Conservation (phyloP, 2,329 filamentous ascomycete species). For the Tolypocladium nubicola region DNA sequence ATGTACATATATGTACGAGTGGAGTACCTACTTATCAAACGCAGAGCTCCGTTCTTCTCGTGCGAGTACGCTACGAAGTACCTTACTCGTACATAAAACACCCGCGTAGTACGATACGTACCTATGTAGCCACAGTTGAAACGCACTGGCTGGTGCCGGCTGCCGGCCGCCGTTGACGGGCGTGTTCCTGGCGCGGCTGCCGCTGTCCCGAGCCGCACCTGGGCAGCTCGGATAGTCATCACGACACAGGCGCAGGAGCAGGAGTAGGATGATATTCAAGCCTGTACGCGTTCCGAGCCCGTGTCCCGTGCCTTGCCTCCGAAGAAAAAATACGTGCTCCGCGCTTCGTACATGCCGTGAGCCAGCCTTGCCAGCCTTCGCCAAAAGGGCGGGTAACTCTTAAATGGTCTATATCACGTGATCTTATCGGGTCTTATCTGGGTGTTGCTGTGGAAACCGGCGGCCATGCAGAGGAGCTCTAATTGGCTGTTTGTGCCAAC, state of each 20-base stretch:
- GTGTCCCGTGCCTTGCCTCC: no score
- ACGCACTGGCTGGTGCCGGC: neutral
- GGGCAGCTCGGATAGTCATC: neutral
- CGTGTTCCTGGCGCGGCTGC: neutral
- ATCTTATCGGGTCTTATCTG: neutral
- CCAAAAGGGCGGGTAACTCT: no score
- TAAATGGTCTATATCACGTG: neutral
- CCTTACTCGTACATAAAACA: no score
- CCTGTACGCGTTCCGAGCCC: neutral
- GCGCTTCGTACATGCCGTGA: no score
- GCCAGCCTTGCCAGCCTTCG: no score
- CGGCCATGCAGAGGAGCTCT: neutral
- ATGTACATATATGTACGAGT: no score
- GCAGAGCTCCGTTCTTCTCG: no score
- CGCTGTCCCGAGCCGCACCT: neutral
- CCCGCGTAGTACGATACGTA: no score
- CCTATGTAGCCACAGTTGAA: neutral
- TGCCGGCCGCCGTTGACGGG: neutral
- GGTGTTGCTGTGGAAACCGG: neutral
- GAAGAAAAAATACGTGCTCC: no score
- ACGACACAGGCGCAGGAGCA: neutral
- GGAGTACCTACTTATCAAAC: no score
- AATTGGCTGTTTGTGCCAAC: neutral
- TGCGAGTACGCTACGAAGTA: no score
- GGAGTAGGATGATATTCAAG: neutral